Percentiles rank a stretch among this genome's conserved stretches.
phyloP scores from a whole-genome alignment of 257 asterid genomes.

The Solanum okadae region DNA sequence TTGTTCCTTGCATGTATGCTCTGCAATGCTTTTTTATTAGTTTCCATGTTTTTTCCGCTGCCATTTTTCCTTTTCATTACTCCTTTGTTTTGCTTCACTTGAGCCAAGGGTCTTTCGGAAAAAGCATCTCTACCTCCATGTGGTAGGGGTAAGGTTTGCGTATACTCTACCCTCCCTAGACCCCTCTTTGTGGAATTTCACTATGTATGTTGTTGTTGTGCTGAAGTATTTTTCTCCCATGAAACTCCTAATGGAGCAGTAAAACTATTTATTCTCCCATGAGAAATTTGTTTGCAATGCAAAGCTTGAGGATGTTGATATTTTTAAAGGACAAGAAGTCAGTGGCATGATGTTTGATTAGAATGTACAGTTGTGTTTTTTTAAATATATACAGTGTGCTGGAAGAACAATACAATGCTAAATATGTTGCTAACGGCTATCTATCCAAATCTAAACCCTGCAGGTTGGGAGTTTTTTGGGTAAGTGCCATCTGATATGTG shows the following conservation, averaged over 20 bases:
- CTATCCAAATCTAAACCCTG: not conserved
- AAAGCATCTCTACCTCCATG: not conserved
- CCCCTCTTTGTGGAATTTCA: not conserved
- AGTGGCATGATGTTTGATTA: not conserved
- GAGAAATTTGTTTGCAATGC: not conserved
- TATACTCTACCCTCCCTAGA: not conserved
- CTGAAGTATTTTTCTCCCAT: not conserved
- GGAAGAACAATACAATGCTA: not conserved
- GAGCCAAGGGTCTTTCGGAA: not conserved
- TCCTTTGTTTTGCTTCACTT: not conserved
- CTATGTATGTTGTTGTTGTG: not conserved
- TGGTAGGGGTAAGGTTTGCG: not conserved
- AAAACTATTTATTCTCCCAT: not conserved
- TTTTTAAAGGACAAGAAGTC: not conserved
- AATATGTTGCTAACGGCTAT: not conserved
- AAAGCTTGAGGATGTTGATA: not conserved
- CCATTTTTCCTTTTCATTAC: not conserved
- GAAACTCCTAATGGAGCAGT: not conserved
- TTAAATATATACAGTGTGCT: not conserved
- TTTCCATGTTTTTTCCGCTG: not conserved
- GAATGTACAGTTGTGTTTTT: not conserved
- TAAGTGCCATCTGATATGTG: not conserved
- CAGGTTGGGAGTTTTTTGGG: not conserved
- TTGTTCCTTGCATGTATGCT: not conserved
- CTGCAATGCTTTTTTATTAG: not conserved